Percentiles rank a stretch among this genome's conserved stretches.
Conservation (phyloP, 345 rosid genomes). For the Brassica cretica region DNA sequence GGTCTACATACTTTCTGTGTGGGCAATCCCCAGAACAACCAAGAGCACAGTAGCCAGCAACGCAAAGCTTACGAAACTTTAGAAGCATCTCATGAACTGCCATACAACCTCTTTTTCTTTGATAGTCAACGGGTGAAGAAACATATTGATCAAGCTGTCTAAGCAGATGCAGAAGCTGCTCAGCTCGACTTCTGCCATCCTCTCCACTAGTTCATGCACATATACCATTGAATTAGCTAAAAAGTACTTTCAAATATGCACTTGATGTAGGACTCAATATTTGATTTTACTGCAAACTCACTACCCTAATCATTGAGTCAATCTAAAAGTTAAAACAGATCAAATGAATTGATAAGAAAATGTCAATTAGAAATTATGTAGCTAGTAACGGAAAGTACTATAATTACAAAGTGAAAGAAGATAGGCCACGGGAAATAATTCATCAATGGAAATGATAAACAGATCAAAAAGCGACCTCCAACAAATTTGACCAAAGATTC, state of each 20-base stretch:
- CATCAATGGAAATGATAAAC: conserved; percentile 13
- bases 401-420: conserved; percentile 6
- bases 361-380: background rate
- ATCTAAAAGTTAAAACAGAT: conserved; percentile 7
- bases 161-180: conserved; percentile 90
- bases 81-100: conserved; percentile 86
- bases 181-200: conserved; percentile 98
- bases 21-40: conserved; percentile 90
- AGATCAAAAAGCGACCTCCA: background rate
- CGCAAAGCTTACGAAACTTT: conserved; percentile 86
- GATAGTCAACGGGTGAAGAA: conserved; percentile 77
- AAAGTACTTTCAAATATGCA: background rate
- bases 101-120: conserved; percentile 89
- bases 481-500: conserved; percentile 15
- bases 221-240: background rate
- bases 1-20: conserved; percentile 80
- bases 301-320: conserved; percentile 12
- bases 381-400: background rate
- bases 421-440: background rate
- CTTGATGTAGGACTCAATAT: background rate
- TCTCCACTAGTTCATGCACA: conserved; percentile 73
- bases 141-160: conserved; percentile 85
- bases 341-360: conserved; percentile 9
- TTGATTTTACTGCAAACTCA: conserved; percentile 2
- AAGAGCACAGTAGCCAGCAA: conserved; percentile 80